Evolutionary conservation across 495 filamentous ascomycete species (phyloP), one percentile per base, ranked within the genome.

Genomic region (Penicillium cinerascens): DNA sequence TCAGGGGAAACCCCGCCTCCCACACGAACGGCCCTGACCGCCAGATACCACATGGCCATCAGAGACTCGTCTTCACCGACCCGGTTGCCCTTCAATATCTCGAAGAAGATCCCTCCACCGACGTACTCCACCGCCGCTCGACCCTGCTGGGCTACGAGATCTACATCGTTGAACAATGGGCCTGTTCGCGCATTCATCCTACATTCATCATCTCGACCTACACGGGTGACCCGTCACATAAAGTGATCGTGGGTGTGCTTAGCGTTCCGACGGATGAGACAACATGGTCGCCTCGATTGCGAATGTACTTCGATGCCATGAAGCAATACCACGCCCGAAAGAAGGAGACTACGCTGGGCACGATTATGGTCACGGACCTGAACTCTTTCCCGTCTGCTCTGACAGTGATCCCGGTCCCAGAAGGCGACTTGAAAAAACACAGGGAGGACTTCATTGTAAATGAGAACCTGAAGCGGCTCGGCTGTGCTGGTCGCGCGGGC

Each of bases 111-210:
- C 75, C 88, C 1, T 83, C 82, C 0, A 89, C 89, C 2, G 80
- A 77, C 4, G 85, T 96, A 13, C 77, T 96, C 10, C 79, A 89
- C 52, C 86, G 87, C 25, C 81, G 82, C 42, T 70, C 73, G 42
- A 71, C 76, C 26, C 79, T 98, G 18, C 68, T 83, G 42, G 95
- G 95, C 51, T 97, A 97, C 65, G 92, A 97, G 64, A 73, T 92
- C 44, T 97, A 97, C 71, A 70, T 97, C 33, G 91, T 98, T 50
- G 93, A 97, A 68, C 93, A 98, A 81, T 98, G 93, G 95, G 90
- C 89, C 10, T 96, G 91, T 67, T 96, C 92, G 7, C 83, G 93
- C 48, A 77, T 82, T 26, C 87, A 96, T 58, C 93, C 92, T 6
- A 96, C 92, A 22, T 89, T 93, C 55, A 82, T 95, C 23, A 96